Conservation (phyloP, 1,139 yeast genomes). For the Yamadazyma taylorii region DNA sequence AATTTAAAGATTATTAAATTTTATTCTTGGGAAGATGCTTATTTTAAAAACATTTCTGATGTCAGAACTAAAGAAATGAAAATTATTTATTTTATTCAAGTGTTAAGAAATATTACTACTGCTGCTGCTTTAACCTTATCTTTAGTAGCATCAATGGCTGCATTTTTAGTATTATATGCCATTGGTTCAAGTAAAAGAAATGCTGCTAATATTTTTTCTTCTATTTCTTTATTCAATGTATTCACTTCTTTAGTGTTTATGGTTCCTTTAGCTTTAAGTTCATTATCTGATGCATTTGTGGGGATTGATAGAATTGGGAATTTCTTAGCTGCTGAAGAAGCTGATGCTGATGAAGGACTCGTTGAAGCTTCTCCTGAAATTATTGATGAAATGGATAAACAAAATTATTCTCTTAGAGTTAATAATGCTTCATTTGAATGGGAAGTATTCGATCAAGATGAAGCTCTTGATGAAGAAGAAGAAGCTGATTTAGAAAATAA, state of each 20-base stretch:
- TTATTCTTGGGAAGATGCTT: slow-evolving; percentile 73
- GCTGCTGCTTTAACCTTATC: slow-evolving; percentile 63
- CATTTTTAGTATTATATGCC: slow-evolving; percentile 70
- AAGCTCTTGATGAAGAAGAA: slow-evolving; percentile 14
- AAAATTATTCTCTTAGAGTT: slow-evolving; percentile 27
- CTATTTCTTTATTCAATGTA: slow-evolving; percentile 73
- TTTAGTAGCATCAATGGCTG: slow-evolving; percentile 63
- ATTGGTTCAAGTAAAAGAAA: slow-evolving; percentile 37
- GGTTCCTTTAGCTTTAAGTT: slow-evolving; percentile 70
- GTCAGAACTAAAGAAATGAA: slow-evolving; percentile 52
- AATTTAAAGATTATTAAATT: slow-evolving; percentile 39
- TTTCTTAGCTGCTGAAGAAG: slow-evolving; percentile 42
- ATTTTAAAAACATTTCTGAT: slow-evolving; percentile 44
- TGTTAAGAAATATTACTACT: slow-evolving; percentile 55
- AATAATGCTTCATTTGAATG: slow-evolving; percentile 32
- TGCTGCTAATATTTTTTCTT: slow-evolving; percentile 75
- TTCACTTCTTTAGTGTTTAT: slow-evolving; percentile 54
- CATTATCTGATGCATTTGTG: slow-evolving; percentile 67
- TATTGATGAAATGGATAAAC: slow-evolving; percentile 19
- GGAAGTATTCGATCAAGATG: slow-evolving; percentile 39
- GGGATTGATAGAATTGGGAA: slow-evolving; percentile 62
- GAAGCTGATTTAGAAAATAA: slow-evolving; percentile 5
- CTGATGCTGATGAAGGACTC: slow-evolving; percentile 24
- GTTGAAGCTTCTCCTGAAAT: slow-evolving; percentile 9
- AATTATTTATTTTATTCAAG: slow-evolving; percentile 49